Base-by-base conservation (phyloP, 2,329 filamentous ascomycete genomes). In the Cordyceps cateniannulata region DNA sequence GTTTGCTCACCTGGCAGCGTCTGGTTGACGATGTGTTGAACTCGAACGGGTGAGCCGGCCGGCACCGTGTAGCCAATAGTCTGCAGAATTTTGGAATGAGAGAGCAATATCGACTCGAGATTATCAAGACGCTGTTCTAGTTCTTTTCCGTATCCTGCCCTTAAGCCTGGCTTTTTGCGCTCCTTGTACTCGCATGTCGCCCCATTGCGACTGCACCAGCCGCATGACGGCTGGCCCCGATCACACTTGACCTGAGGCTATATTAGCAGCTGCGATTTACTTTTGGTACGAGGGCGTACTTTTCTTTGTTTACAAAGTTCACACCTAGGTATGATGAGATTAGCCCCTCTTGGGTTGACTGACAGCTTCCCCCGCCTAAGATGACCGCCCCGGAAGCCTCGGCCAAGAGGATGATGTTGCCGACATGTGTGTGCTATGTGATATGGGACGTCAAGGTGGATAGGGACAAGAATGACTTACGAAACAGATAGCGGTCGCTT, bases 221-320 rank as follows among this genome's bases (percentile, higher is more conserved):
- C 85, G 67, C 85, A 88, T 6, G 85, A 84, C 1, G 89, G 89
- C 67, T 91, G 87, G 5, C 85, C 86, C 40, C 90, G 84, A 73
- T 93, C 89, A 73, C 88, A 90, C 80, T 89, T 89, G 29, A 88
- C 85, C 85, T 86, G 67, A 25, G 20, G 2, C n/a, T 9, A 14
- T 16, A 56, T 61, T 56, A 56, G 59, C 44, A 10, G 25, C 62
- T 69, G 59, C 67, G 18, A 42, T 53, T 32, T 47, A 18, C 7
- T 44, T 8, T 40, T 6, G 20, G n/a, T 14, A 12, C 16, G 40
- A 35, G 9, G 24, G 24, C 40, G 60, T 75, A 91, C 89, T 80
- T 93, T 93, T 76, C 90, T 80, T 72, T 89, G 86, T 74, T 93
- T 92, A 77, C 89, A 91, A 56, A 89, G 80, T 75, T 93, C 90